These are phyloP conservation scores for Aspergillus brasiliensis DNA, from an alignment of 2,329 filamentous ascomycete genomes.

Conservation along the genomic window DNA sequence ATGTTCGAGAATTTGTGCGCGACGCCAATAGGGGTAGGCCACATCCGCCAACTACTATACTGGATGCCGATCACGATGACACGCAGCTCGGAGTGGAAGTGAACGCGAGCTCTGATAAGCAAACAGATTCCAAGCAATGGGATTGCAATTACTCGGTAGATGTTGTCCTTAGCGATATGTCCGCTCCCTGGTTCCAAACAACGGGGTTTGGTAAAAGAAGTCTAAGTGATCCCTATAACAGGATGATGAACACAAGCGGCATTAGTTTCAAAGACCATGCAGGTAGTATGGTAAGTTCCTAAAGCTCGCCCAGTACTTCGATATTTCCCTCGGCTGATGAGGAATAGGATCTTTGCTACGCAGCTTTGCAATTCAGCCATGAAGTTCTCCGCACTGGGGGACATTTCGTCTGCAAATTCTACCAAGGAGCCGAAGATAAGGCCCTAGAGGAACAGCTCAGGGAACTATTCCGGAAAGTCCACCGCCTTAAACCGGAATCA, in stretches of 20 bases:
- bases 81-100: not conserved
- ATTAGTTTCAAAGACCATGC: constrained; percentile 83
- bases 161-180: constrained; percentile 98
- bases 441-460: constrained; percentile 72
- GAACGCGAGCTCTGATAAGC: not conserved
- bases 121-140: not conserved
- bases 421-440: constrained; percentile 86
- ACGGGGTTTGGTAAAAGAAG: constrained; percentile 79
- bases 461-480: constrained; percentile 75
- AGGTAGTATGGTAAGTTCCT: constrained; percentile 79
- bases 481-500: constrained; percentile 86
- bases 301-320: not conserved
- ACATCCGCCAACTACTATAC: constrained; percentile 28
- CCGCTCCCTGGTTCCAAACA: constrained; percentile 86
- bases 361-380: constrained; percentile 80
- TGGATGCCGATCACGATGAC: constrained; percentile 4
- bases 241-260: constrained; percentile 99
- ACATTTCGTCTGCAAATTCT: constrained; percentile 97
- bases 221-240: constrained; percentile 92
- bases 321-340: constrained; percentile 1
- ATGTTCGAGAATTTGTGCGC: constrained; percentile 75
- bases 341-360: constrained; percentile 79
- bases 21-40: constrained; percentile 63
- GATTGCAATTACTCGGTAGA: constrained; percentile 60
- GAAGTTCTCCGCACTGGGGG: constrained; percentile 81